Evolutionary conservation across 2,329 filamentous ascomycete species (phyloP).

Genomic region (Aspergillus spinulosporus): DNA sequence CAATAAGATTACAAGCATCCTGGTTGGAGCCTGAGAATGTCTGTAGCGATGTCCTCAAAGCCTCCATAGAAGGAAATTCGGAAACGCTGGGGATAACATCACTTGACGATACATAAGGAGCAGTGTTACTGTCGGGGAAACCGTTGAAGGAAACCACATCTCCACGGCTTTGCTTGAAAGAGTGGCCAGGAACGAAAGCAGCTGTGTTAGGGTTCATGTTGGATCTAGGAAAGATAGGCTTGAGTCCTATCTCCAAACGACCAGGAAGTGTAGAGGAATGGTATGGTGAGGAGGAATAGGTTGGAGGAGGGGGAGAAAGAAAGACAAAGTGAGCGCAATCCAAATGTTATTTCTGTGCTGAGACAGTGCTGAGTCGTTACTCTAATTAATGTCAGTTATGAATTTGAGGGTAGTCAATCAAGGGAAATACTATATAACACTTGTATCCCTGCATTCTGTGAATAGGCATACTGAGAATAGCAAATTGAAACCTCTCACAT

Average conservation of each 20-base stretch:
- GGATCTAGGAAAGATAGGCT: background rate
- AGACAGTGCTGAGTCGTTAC: background rate
- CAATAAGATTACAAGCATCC: background rate
- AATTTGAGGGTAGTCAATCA: background rate
- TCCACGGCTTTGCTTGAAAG: background rate
- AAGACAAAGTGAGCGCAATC: background rate
- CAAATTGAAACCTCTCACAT: background rate
- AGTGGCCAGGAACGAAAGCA: constrained; percentile 5
- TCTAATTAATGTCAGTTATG: background rate
- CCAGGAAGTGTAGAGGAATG: background rate
- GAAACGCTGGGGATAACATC: background rate
- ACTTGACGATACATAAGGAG: background rate
- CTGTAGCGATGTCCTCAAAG: background rate
- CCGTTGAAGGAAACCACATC: too few species aligned
- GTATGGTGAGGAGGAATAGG: background rate
- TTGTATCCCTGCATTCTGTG: background rate
- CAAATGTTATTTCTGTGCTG: background rate
- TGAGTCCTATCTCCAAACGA: background rate
- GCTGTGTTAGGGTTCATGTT: constrained; percentile 12
- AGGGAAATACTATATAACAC: background rate
- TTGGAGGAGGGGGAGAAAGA: background rate
- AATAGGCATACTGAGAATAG: background rate
- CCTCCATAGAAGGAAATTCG: background rate
- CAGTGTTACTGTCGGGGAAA: background rate
- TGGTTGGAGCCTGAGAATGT: background rate